These are phyloP conservation scores for Xylaria scruposa DNA, from an alignment of 495 filamentous ascomycete genomes.

Conservation along the genomic window DNA sequence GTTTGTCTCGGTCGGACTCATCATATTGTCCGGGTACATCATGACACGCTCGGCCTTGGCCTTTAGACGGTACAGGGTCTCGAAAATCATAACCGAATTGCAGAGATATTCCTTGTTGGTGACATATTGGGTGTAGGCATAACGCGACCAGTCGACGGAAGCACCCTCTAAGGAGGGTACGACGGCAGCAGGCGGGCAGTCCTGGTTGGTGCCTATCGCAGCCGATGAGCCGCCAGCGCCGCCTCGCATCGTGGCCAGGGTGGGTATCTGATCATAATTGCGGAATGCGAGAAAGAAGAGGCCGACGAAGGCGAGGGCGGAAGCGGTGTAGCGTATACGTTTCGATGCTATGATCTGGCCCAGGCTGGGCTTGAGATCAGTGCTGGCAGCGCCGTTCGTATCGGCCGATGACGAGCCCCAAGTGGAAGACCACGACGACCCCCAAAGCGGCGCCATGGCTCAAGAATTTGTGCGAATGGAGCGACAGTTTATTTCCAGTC, in stretches of 20 bases:
- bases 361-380: slow-evolving; percentile 40
- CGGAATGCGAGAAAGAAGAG: slow-evolving; percentile 41
- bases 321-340: slow-evolving; percentile 36
- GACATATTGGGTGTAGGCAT: slow-evolving; percentile 76
- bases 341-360: slow-evolving; percentile 42
- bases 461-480: not conserved
- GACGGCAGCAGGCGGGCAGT: slow-evolving; percentile 39
- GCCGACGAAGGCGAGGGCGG: slow-evolving; percentile 35
- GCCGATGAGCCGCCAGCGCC: slow-evolving; percentile 19
- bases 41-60: slow-evolving; percentile 70
- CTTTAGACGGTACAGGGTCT: slow-evolving; percentile 63
- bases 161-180: slow-evolving; percentile 35
- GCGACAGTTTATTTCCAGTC: not conserved
- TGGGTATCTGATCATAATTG: slow-evolving; percentile 41
- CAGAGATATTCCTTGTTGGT: slow-evolving; percentile 73
- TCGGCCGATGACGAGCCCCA: slow-evolving; percentile 38
- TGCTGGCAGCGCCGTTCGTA: slow-evolving; percentile 23
- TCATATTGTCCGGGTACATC: slow-evolving; percentile 68
- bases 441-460: slow-evolving; percentile 42
- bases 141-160: slow-evolving; percentile 63
- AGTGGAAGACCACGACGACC: slow-evolving; percentile 39
- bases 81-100: slow-evolving; percentile 79
- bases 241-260: slow-evolving; percentile 36
- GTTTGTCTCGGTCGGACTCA: slow-evolving; percentile 41
- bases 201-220: slow-evolving; percentile 30